Evolutionary conservation across 1,284 basidiomycete genomes (phyloP), one percentile per base, ranked within the genome.

Genomic region (Pterulicium gracile): DNA sequence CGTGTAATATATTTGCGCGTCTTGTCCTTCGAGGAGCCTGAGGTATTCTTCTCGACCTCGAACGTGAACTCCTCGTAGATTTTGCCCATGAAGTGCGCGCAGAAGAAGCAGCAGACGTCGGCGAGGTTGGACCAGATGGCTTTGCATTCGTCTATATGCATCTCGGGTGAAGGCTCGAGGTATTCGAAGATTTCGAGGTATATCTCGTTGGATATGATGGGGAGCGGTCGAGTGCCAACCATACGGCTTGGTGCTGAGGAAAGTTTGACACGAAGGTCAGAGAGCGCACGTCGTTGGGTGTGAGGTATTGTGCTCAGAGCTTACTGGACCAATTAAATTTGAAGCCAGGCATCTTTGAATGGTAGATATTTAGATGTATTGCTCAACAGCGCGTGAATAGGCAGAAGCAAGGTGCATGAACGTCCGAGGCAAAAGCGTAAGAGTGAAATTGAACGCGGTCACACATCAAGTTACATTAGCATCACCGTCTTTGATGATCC

Each of bases 71-170:
- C 7, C 19, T 39, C 36, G 19, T 39, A 39, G 15, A 39, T 39
- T 39, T 39, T 39, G 36, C 36, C 15, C 7, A 39, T 39, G 36
- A 39, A 39, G 20, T 32, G 21, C n/a, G 60, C 57, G 44, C 60
- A 62, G 48, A 74, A 73, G 52, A 69, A 64, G 21, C 62, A 62
- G 52, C 72, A 74, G 23, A 68, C 68, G 36, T 57, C 56, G 3
- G 66, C 62, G 22, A 73, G 58, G 10, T 52, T 59, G 21, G 52
- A 49, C 10, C 71, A 53, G 2, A 45, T 49, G 7, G 17, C 44
- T 36, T 52, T 51, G 42, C 53, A 45, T 17, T 55, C 52, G 21
- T 45, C 42, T 1, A 20, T 22, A 24, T 46, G 51, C 34, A 52
- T 21, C 32, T 51, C 42, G 24, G 51, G 49, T 0, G 48, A 47